Percentiles rank a stretch among this genome's conserved stretches.
These are phyloP conservation scores for Colletotrichum falcatum DNA, from an alignment of 2,329 filamentous ascomycete genomes.

Conservation along the genomic window DNA sequence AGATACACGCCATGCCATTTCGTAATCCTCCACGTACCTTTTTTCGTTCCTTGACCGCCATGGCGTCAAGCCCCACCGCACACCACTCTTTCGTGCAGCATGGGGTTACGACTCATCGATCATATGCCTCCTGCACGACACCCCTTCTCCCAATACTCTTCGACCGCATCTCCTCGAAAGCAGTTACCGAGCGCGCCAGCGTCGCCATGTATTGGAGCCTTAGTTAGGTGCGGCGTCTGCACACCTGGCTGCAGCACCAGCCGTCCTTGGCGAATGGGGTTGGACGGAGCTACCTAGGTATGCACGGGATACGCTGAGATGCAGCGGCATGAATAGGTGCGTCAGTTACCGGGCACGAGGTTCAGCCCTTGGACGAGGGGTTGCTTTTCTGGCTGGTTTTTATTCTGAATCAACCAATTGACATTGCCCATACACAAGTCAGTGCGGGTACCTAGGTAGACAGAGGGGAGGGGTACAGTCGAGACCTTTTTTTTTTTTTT, in stretches of 20 bases:
- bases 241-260: not conserved
- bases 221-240: conserved; percentile 6
- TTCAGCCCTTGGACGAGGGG: not conserved
- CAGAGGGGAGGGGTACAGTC: too few species aligned
- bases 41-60: not conserved
- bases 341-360: conserved; percentile 8
- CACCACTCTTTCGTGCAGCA: not conserved
- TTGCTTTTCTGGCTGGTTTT: not conserved
- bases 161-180: conserved; percentile 1
- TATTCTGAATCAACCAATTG: not conserved
- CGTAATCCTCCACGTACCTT: conserved; percentile 36
- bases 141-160: not conserved
- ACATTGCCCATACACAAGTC: not conserved
- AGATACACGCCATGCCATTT: conserved; percentile 36
- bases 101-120: conserved; percentile 31
- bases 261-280: conserved; percentile 1
- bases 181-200: not conserved
- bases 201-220: conserved; percentile 3
- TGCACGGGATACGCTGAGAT: conserved; percentile 14
- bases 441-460: not conserved
- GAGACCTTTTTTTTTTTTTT: too few species aligned
- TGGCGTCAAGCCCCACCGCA: conserved; percentile 7
- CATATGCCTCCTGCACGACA: conserved; percentile 22
- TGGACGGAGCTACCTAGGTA: not conserved
- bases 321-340: conserved; percentile 4